Conservation (phyloP, 1,284 basidiomycete species). For the Ganoderma lingzhi region DNA sequence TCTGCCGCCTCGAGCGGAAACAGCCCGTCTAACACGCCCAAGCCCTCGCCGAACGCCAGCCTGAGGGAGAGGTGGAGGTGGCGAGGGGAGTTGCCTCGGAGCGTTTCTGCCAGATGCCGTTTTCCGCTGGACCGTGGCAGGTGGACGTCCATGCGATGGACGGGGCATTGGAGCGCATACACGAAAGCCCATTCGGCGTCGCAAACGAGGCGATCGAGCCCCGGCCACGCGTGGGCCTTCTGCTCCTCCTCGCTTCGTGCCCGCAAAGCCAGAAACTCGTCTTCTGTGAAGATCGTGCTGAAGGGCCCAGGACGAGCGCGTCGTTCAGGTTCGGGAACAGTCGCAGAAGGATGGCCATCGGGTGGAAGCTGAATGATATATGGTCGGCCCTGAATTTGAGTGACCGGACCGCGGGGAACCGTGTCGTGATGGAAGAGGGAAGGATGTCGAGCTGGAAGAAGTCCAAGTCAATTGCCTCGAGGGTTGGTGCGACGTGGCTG, state of each 20-base stretch:
- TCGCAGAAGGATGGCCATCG: neutral
- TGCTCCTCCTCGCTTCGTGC: neutral
- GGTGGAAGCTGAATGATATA: neutral
- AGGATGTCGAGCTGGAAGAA: neutral
- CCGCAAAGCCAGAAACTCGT: neutral
- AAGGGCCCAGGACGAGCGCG: neutral
- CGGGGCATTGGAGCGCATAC: neutral
- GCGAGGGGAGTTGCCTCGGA: neutral
- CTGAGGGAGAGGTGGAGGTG: neutral
- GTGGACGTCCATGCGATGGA: neutral
- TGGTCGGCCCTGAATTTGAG: neutral
- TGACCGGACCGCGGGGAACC: neutral
- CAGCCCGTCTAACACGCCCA: neutral
- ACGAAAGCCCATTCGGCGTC: neutral
- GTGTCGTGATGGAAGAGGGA: neutral
- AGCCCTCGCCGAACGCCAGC: neutral
- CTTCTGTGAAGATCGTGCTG: neutral
- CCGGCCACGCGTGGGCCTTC: neutral
- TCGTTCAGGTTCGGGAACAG: conserved; percentile 1
- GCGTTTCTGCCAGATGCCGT: neutral
- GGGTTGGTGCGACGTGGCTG: neutral
- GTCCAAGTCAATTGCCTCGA: neutral
- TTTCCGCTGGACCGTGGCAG: no score
- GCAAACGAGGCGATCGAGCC: neutral
- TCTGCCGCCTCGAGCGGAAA: neutral